Base-by-base conservation (phyloP, 2,329 filamentous ascomycete genomes). In the Thermoascus crustaceus region DNA sequence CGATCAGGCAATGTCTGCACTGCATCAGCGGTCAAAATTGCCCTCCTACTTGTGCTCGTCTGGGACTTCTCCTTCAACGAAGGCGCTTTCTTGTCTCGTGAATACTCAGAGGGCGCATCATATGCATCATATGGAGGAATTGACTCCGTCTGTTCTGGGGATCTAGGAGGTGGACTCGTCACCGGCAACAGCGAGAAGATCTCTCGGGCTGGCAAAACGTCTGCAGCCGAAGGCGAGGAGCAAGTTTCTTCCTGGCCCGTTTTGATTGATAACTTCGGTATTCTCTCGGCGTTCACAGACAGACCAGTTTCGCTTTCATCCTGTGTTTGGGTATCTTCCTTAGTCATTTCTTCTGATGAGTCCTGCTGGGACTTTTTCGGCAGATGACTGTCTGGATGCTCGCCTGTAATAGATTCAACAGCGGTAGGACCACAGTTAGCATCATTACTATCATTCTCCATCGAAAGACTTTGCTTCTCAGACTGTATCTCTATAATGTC, bases 1-100 rank as follows among this genome's bases (percentile, higher is more conserved):
- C 77, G 76, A n/a, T 71, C 66, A 0, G 85, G 84, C 7, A 94
- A 70, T 7, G 70, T 70, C 3, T 78, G 76, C 20, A 67, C 54
- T 3, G 57, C 58, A 23, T 52, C 52, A 7, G 47, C 43, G 26
- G 63, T 56, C 30, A 67, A 38, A 30, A 38, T 49, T 17, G 49
- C 43, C 6, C 44, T 47, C 20, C 48, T 48, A 19, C 47, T 43
- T 32, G 32, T 48, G 22, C 29, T 43, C 27, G 32, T 13, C 17
- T 40, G 27, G 11, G 14, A 11, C 21, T 40, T 38, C 20, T 37
- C 27, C 26, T 42, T 20, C 19, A 26, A 9, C 25, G 19, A 34
- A 33, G 30, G 16, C 10, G 20, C 14, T 29, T 29, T 29, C 13
- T 10, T 32, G 30, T 10, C 16, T 10, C 16, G 24, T 22, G 16